Base-by-base conservation (phyloP, 352 stramenopile species). In the Peronospora destructor region DNA sequence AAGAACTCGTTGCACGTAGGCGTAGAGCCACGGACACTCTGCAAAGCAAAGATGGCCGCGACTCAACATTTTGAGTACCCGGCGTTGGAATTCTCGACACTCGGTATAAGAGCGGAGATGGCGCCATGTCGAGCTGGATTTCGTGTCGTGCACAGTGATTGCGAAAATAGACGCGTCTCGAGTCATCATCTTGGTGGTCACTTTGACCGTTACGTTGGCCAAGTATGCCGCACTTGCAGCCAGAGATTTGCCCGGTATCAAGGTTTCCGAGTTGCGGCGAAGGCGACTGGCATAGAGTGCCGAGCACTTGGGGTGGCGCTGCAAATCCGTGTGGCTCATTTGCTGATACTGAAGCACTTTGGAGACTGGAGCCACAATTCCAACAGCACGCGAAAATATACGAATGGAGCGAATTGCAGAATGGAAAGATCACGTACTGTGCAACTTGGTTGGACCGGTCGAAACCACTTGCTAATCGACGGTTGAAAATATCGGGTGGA, bases 1-100 rank as follows among this genome's bases (percentile, higher is more conserved):
- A 35, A 78, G 53, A 8, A 53, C 28, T 9, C 55, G 58, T 42
- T 64, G 64, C 40, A 75, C 41, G 48, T 68, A 78, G 17, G 63
- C 57, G 19, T 45, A 73, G 25, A 78, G 53, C 64, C 64, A 74
- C 23, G 68, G 68, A 53, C 68, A 78, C 34, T 74, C 68, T 21
- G 68, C 64, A 35, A 68, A 68, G 46, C 68, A 78, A 7, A 75
- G 36, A 40, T 78, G 68, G 10, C 65, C 68, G 1, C 57, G 64
- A 45, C 64, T 61, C 19, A 78, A 23, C 5, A 44, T 39, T 13
- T 45, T 42, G 6, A 75, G 49, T 36, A 78, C 38, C n/a, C 56
- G 53, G 17, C 35, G 56, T 47, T 69, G 65, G 51, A 78, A 75
- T 8, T 34, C 35, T 47, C 65, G 51, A 34, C 66, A 78, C 4